Percentiles rank a stretch among this genome's conserved stretches.
These are phyloP conservation scores for Coemansia sp. DNA, from an alignment of 192 early-diverging fungal species.

Conservation along the genomic window DNA sequence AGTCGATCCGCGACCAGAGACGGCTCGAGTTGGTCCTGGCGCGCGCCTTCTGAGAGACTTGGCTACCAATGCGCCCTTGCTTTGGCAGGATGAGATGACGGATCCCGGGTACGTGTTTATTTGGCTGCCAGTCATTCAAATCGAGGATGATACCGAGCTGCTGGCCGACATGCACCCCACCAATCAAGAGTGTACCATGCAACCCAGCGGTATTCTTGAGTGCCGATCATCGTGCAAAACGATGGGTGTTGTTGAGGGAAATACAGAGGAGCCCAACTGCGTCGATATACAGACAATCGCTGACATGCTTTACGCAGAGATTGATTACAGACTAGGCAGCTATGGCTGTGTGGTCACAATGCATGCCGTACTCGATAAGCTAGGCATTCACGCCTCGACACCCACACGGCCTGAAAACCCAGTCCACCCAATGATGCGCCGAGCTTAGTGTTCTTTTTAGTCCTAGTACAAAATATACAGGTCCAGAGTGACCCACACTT, in stretches of 20 bases:
- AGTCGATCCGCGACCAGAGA: constrained; percentile 6
- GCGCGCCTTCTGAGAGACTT: background rate
- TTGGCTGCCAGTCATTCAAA: constrained; percentile 7
- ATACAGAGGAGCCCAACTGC: background rate
- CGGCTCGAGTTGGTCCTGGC: constrained; percentile 1
- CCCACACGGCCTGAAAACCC: background rate
- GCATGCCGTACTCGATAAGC: background rate
- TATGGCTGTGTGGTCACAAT: constrained; percentile 8
- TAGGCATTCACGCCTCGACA: background rate
- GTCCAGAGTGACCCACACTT: background rate
- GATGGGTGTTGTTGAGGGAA: background rate
- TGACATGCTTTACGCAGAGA: constrained; percentile 12
- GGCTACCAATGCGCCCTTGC: background rate
- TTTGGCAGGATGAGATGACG: constrained; percentile 6
- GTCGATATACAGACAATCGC: background rate
- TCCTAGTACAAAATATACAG: background rate
- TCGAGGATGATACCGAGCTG: background rate
- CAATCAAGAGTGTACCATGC: background rate
- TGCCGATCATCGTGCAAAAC: background rate
- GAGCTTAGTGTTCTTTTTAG: background rate
- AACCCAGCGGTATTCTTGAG: background rate
- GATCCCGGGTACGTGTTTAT: constrained; percentile 8
- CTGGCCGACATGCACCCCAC: background rate
- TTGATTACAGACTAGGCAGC: constrained; percentile 3
- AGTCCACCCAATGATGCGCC: constrained; percentile 7